These are phyloP conservation scores for Magnolia kwangsiensis DNA, from an alignment of 164 flowering plant genomes.

Conservation along the genomic window DNA sequence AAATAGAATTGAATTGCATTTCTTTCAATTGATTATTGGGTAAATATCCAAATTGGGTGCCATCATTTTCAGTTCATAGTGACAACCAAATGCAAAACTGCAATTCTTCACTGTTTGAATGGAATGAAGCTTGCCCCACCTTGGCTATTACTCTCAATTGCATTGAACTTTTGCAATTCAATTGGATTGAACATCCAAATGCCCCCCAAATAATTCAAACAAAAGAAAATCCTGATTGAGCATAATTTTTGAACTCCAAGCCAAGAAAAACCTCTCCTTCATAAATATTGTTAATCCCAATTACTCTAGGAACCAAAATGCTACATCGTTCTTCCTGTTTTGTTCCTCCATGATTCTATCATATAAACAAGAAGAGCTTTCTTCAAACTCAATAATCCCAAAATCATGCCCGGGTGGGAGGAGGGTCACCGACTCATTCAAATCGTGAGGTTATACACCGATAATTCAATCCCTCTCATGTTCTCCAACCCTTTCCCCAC, in stretches of 20 bases:
- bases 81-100: neutral
- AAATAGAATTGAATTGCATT: neutral
- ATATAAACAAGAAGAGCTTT: conserved; percentile 4
- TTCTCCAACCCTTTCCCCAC: neutral
- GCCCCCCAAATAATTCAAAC: neutral
- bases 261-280: conserved; percentile 1
- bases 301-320: conserved; percentile 7
- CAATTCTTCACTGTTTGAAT: neutral
- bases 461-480: neutral
- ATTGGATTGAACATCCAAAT: neutral
- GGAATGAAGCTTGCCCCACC: neutral
- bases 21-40: neutral
- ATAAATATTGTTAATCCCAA: conserved; percentile 10
- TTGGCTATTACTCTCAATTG: neutral
- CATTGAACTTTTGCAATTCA: neutral
- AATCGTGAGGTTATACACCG: neutral
- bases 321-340: conserved; percentile 8
- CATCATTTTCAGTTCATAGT: neutral
- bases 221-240: neutral
- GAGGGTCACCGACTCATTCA: neutral
- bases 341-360: conserved; percentile 3
- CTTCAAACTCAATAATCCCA: conserved; percentile 3
- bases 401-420: neutral
- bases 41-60: neutral
- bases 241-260: conserved; percentile 4